Percentiles rank a stretch among this genome's conserved stretches.
Evolutionary conservation across 176 grass and related monocot genomes (phyloP).

Genomic region (Miscanthus lutarioriparius): DNA sequence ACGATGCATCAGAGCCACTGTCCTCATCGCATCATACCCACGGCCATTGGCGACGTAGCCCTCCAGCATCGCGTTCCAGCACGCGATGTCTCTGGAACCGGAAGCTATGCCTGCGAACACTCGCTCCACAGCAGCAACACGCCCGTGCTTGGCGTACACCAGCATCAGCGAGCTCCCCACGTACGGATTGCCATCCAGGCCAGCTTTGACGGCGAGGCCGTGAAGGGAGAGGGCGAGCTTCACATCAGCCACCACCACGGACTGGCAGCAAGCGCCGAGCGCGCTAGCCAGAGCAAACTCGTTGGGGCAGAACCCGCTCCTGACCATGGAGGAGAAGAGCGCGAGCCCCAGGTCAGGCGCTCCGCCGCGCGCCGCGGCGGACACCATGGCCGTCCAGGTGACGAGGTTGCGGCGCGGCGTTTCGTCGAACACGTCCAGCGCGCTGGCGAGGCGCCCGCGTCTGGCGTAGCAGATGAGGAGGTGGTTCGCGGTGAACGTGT

Average conservation of each 20-base stretch:
- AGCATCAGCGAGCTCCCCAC: constrained; percentile 43
- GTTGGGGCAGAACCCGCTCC: constrained; percentile 41
- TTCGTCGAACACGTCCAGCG: constrained; percentile 45
- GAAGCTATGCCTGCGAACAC: constrained; percentile 2
- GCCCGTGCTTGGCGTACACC: constrained; percentile 48
- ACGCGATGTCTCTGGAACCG: constrained; percentile 26
- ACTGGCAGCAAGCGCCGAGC: constrained; percentile 20
- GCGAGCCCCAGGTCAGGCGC: constrained; percentile 8
- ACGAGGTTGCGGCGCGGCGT: constrained; percentile 51
- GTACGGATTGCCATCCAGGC: constrained; percentile 35
- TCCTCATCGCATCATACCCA: constrained; percentile 20
- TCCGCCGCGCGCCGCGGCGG: constrained; percentile 19
- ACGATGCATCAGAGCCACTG: constrained; percentile 10
- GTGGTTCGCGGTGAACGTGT: constrained; percentile 54
- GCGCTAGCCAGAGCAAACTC: constrained; percentile 46
- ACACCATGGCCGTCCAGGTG: constrained; percentile 58
- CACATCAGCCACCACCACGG: neutral
- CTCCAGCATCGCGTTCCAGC: constrained; percentile 61
- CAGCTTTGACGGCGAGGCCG: constrained; percentile 34
- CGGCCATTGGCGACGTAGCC: constrained; percentile 34
- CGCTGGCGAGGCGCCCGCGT: neutral
- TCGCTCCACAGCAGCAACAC: constrained; percentile 25
- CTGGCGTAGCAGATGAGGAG: constrained; percentile 39
- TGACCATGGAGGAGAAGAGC: constrained; percentile 39
- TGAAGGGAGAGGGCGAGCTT: constrained; percentile 43